Conservation (phyloP, 2,329 filamentous ascomycete genomes). For the Exserohilum turcica region DNA sequence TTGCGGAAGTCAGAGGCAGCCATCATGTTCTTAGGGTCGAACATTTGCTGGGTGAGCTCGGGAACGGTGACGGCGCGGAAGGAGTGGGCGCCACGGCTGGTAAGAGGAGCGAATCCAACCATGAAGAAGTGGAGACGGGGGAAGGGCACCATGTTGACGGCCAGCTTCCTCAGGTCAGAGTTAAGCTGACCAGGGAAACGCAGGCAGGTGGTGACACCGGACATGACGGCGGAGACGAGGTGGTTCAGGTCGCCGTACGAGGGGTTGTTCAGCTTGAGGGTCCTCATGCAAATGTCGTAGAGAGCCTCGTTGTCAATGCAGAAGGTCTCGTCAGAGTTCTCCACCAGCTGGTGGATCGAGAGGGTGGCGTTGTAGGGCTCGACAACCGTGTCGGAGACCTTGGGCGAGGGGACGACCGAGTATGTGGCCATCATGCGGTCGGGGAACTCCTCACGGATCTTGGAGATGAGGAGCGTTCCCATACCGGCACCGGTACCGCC, state of each 20-base stretch:
- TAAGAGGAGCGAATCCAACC: slow-evolving; percentile 99
- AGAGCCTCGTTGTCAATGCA: slow-evolving; percentile 99
- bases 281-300: slow-evolving; percentile 99
- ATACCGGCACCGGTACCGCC: slow-evolving; percentile 99
- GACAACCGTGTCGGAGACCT: slow-evolving; percentile 99
- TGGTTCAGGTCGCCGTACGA: slow-evolving; percentile 99
- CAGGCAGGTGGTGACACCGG: slow-evolving; percentile 95
- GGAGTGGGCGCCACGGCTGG: slow-evolving; percentile 85
- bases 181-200: slow-evolving; percentile 99
- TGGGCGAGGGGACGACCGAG: slow-evolving; percentile 97
- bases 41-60: slow-evolving; percentile 99
- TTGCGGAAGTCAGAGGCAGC: slow-evolving; percentile 99
- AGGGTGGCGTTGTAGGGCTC: slow-evolving; percentile 99
- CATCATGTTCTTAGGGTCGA: slow-evolving; percentile 99
- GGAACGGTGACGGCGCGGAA: slow-evolving; percentile 98
- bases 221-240: slow-evolving; percentile 99
- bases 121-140: slow-evolving; percentile 99
- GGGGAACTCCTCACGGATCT: slow-evolving; percentile 99
- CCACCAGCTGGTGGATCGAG: slow-evolving; percentile 97
- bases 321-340: slow-evolving; percentile 99
- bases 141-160: slow-evolving; percentile 99
- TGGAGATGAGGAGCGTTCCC: slow-evolving; percentile 99
- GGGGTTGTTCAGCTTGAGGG: slow-evolving; percentile 96
- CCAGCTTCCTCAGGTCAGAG: slow-evolving; percentile 98
- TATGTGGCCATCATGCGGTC: slow-evolving; percentile 99